These are phyloP conservation scores for Kwoniella bestiolae DNA, from an alignment of 768 basidiomycete genomes.

Conservation along the genomic window DNA sequence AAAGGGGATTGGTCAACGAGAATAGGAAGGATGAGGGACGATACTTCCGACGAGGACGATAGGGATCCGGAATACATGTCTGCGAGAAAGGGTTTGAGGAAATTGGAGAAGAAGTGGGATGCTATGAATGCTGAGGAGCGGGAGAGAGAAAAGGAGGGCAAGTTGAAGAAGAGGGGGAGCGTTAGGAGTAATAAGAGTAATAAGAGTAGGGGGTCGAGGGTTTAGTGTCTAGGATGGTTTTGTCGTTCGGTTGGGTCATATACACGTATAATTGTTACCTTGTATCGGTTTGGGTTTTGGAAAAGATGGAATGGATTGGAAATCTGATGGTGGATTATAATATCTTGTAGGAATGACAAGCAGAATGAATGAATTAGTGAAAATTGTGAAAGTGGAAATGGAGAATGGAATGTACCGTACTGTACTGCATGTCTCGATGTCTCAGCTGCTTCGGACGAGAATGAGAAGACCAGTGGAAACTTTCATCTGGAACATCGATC, in stretches of 20 bases:
- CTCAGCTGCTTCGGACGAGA: too few species aligned
- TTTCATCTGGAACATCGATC: too few species aligned
- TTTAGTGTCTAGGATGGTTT: neutral
- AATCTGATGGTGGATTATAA: too few species aligned
- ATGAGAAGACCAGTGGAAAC: too few species aligned
- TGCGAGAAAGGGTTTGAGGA: slow-evolving; percentile 42
- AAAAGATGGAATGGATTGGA: neutral
- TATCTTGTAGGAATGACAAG: too few species aligned
- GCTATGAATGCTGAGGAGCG: slow-evolving; percentile 19
- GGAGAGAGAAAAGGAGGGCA: slow-evolving; percentile 24
- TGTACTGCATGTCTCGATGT: too few species aligned
- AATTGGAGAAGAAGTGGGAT: slow-evolving; percentile 49
- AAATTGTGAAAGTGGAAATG: too few species aligned
- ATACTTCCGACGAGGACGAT: slow-evolving; percentile 49
- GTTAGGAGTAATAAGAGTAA: slow-evolving; percentile 16
- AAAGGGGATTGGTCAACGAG: slow-evolving; percentile 43
- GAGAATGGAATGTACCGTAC: too few species aligned
- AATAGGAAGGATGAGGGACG: slow-evolving; percentile 47
- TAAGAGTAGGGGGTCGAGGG: slow-evolving; percentile 10
- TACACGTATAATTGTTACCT: neutral
- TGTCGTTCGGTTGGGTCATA: neutral
- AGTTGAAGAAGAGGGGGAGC: slow-evolving; percentile 18
- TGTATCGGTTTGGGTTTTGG: neutral
- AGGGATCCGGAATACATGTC: slow-evolving; percentile 43
- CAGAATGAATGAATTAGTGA: too few species aligned